Evolutionary conservation across 140 eudicot genomes (phyloP).

Genomic region (Bidens hawaiensis): DNA sequence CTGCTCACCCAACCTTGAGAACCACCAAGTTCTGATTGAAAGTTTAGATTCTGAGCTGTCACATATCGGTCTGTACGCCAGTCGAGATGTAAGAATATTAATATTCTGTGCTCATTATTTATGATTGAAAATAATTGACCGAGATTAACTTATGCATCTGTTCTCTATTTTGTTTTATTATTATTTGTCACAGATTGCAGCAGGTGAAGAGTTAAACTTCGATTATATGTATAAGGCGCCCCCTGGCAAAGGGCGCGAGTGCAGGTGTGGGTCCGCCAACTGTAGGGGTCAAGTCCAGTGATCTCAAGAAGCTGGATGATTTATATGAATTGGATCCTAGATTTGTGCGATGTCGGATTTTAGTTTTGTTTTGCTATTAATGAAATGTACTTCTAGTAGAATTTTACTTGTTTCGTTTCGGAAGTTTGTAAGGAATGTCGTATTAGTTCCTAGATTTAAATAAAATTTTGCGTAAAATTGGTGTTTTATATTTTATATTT

Average conservation of each 20-base stretch:
- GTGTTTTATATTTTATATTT: not conserved
- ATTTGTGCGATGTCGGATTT: constrained; percentile 16
- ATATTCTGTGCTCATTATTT: not conserved
- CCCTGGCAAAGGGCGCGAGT: constrained; percentile 61
- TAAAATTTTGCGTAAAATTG: constrained; percentile 18
- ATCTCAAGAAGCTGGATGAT: constrained; percentile 8
- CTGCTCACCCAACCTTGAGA: constrained; percentile 92
- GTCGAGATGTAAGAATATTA: constrained; percentile 68
- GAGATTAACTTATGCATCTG: not conserved
- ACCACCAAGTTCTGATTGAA: constrained; percentile 95
- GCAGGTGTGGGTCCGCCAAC: constrained; percentile 69
- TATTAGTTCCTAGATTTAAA: constrained; percentile 25
- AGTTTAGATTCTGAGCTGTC: constrained; percentile 86
- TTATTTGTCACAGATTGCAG: constrained; percentile 48
- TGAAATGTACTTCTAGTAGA: constrained; percentile 13
- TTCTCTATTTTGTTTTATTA: not conserved
- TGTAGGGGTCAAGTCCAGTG: constrained; percentile 72
- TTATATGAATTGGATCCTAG: constrained; percentile 8
- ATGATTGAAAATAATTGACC: not conserved
- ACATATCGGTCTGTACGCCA: constrained; percentile 88
- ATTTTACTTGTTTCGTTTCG: constrained; percentile 9
- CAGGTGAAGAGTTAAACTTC: constrained; percentile 79
- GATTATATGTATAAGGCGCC: constrained; percentile 57
- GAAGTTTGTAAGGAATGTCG: constrained; percentile 18
- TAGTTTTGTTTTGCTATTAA: constrained; percentile 17